Evolutionary conservation across 805 yeast genomes (phyloP).

Genomic region (Jamesozyma rosinii): DNA sequence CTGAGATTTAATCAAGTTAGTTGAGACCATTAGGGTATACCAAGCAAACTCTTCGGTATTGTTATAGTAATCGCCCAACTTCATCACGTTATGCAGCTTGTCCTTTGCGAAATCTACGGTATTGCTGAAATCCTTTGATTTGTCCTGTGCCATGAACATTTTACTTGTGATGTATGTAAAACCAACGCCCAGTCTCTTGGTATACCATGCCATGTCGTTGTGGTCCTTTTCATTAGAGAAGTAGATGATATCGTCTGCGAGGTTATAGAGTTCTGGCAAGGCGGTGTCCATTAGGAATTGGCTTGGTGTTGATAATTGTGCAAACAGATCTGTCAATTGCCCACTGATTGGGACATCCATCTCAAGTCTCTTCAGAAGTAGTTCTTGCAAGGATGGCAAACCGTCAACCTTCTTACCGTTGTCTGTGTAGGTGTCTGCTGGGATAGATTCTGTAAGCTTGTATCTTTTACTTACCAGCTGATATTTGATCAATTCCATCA

Average conservation of each 20-base stretch:
- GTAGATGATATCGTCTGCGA: conserved; percentile 76
- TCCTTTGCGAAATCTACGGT: conserved; percentile 59
- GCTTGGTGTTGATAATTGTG: conserved; percentile 53
- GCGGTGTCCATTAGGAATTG: conserved; percentile 45
- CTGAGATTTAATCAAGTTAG: conserved; percentile 64
- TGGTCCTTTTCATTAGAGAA: conserved; percentile 70
- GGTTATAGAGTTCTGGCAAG: conserved; percentile 56
- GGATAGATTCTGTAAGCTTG: conserved; percentile 33
- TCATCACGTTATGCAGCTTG: conserved; percentile 45
- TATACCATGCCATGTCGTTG: conserved; percentile 80
- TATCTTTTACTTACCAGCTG: conserved; percentile 44
- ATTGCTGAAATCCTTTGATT: conserved; percentile 41
- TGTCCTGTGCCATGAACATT: conserved; percentile 70
- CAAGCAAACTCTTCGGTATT: conserved; percentile 67
- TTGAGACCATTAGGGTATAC: conserved; percentile 54
- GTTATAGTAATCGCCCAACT: conserved; percentile 51
- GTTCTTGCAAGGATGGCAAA: conserved; percentile 32
- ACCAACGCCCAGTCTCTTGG: conserved; percentile 67
- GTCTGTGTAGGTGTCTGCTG: conserved; percentile 9
- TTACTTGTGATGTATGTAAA: conserved; percentile 68
- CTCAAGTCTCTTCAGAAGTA: conserved; percentile 40
- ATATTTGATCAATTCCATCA: conserved; percentile 44
- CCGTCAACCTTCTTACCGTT: conserved; percentile 10
- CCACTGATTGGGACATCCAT: conserved; percentile 34
- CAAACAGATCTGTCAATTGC: conserved; percentile 35